These are phyloP conservation scores for Ceratocystis lukuohia DNA, from an alignment of 2,329 filamentous ascomycete species.

Conservation along the genomic window DNA sequence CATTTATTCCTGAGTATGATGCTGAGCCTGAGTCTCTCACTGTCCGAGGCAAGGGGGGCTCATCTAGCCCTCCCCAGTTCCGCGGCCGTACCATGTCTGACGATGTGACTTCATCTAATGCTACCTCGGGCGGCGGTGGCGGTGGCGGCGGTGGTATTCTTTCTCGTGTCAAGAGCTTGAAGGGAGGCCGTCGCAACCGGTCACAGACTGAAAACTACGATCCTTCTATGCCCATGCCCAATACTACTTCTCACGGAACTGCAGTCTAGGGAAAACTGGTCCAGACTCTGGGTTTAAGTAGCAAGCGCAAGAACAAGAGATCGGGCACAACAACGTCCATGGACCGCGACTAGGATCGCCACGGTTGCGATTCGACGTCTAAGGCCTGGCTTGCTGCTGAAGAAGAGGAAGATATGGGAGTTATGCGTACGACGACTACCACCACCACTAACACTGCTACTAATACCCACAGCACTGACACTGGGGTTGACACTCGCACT, in stretches of 20 bases:
- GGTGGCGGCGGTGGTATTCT: constrained; percentile 48
- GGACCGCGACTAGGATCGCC: constrained; percentile 7
- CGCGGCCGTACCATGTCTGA: constrained; percentile 16
- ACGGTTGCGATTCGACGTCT: constrained; percentile 6
- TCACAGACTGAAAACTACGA: constrained; percentile 18
- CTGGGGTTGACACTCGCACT: neutral
- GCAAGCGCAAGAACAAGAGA: constrained; percentile 14
- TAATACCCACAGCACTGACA: neutral
- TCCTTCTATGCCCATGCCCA: constrained; percentile 17
- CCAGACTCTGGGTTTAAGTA: constrained; percentile 17
- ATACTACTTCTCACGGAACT: constrained; percentile 26
- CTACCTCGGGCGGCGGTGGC: constrained; percentile 32
- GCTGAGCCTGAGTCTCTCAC: constrained; percentile 41
- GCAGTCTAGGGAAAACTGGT: constrained; percentile 28
- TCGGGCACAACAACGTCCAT: neutral
- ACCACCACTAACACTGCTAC: neutral
- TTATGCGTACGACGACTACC: neutral
- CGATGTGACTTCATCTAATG: constrained; percentile 8
- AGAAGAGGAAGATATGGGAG: constrained; percentile 4
- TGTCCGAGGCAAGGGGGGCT: constrained; percentile 29
- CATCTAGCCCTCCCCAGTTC: constrained; percentile 10
- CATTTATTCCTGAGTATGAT: constrained; percentile 44
- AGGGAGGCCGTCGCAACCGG: constrained; percentile 43
- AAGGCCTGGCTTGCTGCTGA: constrained; percentile 2
- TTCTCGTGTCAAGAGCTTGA: constrained; percentile 69